A percentile compares a stretch with the other conserved stretches of the same genome.
These are phyloP conservation scores for Mortierella sp. DNA, from an alignment of 371 early-diverging fungal species.

Conservation along the genomic window DNA sequence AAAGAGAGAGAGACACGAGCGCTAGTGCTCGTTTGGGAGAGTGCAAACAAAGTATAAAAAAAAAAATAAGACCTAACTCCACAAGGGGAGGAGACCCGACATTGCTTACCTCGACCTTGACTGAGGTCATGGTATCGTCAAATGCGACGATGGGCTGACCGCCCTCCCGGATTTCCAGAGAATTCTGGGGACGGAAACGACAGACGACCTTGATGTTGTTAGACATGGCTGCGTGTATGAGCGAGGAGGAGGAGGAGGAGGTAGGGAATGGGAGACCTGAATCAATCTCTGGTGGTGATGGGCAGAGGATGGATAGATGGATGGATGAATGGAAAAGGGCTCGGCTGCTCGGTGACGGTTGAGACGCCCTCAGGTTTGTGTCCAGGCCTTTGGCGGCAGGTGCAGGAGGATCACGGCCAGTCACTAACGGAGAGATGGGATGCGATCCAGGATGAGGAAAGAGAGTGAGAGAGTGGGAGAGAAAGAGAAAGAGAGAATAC, in stretches of 20 bases:
- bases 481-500: background rate
- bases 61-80: no score
- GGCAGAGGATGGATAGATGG: no score
- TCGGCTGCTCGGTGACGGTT: no score
- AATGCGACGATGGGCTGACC: slow-evolving; percentile 87
- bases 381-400: no score
- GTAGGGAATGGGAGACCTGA: no score
- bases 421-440: no score
- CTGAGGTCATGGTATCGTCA: slow-evolving; percentile 82
- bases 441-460: background rate
- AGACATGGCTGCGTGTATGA: slow-evolving; percentile 15
- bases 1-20: background rate
- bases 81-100: background rate
- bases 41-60: background rate
- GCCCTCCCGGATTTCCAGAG: slow-evolving; percentile 88
- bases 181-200: slow-evolving; percentile 97
- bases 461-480: background rate
- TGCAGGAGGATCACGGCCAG: no score
- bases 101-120: slow-evolving; percentile 73
- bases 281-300: no score
- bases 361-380: no score
- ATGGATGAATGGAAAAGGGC: no score
- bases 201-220: slow-evolving; percentile 97
- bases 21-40: background rate
- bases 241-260: no score